Conservation (phyloP, 2,329 filamentous ascomycete genomes). For the Fusarium falciforme region DNA sequence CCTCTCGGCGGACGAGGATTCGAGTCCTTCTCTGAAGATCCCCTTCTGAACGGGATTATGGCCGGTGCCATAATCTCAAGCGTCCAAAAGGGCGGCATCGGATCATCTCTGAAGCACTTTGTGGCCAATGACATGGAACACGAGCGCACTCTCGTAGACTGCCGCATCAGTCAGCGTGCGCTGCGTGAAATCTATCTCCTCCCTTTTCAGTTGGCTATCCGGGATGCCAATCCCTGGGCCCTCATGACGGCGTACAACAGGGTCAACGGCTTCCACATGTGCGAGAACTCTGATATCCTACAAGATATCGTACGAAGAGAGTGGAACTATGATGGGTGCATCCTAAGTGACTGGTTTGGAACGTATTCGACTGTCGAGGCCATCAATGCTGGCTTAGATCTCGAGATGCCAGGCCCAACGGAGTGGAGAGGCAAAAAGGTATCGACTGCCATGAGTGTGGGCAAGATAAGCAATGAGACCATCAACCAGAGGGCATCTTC, state of each 20-base stretch:
- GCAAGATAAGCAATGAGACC: constrained; percentile 66
- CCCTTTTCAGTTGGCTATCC: constrained; percentile 20
- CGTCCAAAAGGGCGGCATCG: constrained; percentile 66
- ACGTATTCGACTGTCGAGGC: constrained; percentile 66
- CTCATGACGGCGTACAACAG: constrained; percentile 72
- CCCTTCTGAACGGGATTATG: constrained; percentile 65
- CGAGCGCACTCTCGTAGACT: constrained; percentile 65
- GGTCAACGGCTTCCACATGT: constrained; percentile 67
- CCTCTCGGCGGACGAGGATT: constrained; percentile 71
- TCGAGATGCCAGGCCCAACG: constrained; percentile 70
- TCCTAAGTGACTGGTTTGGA: constrained; percentile 67
- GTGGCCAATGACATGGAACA: constrained; percentile 72
- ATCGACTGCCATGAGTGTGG: constrained; percentile 63
- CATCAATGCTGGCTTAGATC: constrained; percentile 64
- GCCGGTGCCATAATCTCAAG: constrained; percentile 65
- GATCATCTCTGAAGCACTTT: constrained; percentile 70
- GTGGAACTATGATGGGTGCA: constrained; percentile 67
- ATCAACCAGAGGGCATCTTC: constrained; percentile 68
- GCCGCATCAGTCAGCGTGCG: constrained; percentile 36
- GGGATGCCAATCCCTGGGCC: constrained; percentile 61
- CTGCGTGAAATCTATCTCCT: neutral
- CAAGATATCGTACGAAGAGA: constrained; percentile 64
- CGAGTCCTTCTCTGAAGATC: constrained; percentile 69
- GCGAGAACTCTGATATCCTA: constrained; percentile 63
- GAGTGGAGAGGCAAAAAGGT: constrained; percentile 62